Evolutionary conservation across 2,329 filamentous ascomycete species (phyloP).

Genomic region (Trichoderma citrinoviride): DNA sequence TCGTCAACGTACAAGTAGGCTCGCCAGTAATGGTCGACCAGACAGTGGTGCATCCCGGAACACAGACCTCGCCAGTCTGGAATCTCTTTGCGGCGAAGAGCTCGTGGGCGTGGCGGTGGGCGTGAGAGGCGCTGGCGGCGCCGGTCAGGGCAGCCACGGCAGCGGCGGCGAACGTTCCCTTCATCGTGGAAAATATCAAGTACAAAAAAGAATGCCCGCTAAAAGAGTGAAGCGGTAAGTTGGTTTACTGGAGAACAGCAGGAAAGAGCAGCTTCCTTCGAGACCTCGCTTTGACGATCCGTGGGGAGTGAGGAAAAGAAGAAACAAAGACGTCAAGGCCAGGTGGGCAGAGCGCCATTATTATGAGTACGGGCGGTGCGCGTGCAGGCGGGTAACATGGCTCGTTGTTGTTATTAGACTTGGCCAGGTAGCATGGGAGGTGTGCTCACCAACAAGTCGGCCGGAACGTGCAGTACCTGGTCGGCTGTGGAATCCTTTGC

Average conservation of each 20-base stretch:
- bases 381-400: slow-evolving; percentile 18
- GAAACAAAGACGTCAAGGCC: slow-evolving; percentile 35
- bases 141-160: slow-evolving; percentile 59
- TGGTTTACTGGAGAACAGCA: slow-evolving; percentile 45
- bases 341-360: slow-evolving; percentile 44
- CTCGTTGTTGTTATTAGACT: slow-evolving; percentile 19
- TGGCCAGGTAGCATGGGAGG: background rate
- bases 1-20: slow-evolving; percentile 54
- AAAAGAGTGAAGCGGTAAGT: slow-evolving; percentile 80
- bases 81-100: slow-evolving; percentile 54
- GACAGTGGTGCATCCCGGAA: slow-evolving; percentile 67
- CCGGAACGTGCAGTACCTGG: slow-evolving; percentile 12
- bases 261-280: slow-evolving; percentile 53
- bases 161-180: slow-evolving; percentile 65
- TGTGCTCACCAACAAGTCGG: slow-evolving; percentile 14
- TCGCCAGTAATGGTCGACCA: slow-evolving; percentile 68
- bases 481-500: slow-evolving; percentile 18
- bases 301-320: slow-evolving; percentile 39
- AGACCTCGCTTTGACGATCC: slow-evolving; percentile 50
- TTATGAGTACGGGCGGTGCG: slow-evolving; percentile 25
- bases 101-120: slow-evolving; percentile 63
- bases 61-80: slow-evolving; percentile 49
- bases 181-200: slow-evolving; percentile 58
- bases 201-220: slow-evolving; percentile 71
- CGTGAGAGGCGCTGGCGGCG: slow-evolving; percentile 54